A percentile compares a stretch with the other conserved stretches of the same genome.
Evolutionary conservation across 257 asterid species (phyloP).

Genomic region (Gynochthodes officinalis): DNA sequence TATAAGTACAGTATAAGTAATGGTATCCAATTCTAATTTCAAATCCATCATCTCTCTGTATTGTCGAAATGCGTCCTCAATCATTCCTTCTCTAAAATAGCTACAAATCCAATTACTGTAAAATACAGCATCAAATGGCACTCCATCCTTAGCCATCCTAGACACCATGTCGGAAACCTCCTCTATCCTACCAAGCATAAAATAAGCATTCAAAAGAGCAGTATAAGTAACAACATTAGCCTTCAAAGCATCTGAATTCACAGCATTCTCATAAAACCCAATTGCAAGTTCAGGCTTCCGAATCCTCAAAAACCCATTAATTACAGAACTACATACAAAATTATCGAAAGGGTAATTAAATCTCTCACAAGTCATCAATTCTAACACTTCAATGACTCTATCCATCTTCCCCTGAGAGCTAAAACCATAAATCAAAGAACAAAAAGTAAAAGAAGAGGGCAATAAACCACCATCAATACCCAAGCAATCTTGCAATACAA

Average conservation of each 20-base stretch:
- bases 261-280: slow-evolving; percentile 65
- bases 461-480: slow-evolving; percentile 25
- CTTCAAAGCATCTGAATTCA: slow-evolving; percentile 44
- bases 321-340: slow-evolving; percentile 70
- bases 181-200: slow-evolving; percentile 45
- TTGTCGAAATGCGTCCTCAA: slow-evolving; percentile 47
- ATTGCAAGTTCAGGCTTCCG: slow-evolving; percentile 74
- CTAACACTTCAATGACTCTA: slow-evolving; percentile 58
- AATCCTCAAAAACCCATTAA: slow-evolving; percentile 62
- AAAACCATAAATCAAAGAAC: slow-evolving; percentile 44
- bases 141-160: slow-evolving; percentile 44
- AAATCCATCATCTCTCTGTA: slow-evolving; percentile 45
- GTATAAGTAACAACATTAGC: slow-evolving; percentile 62
- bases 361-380: slow-evolving; percentile 51
- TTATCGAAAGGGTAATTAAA: slow-evolving; percentile 56
- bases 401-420: slow-evolving; percentile 56
- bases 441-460: slow-evolving; percentile 67
- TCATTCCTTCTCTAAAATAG: slow-evolving; percentile 48
- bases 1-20: slow-evolving; percentile 65
- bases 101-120: slow-evolving; percentile 72
- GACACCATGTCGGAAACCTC: slow-evolving; percentile 51
- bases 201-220: slow-evolving; percentile 57
- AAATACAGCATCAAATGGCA: slow-evolving; percentile 58
- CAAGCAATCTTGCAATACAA: slow-evolving; percentile 39
- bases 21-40: slow-evolving; percentile 47